These are phyloP conservation scores for Aegilops longissima DNA, from an alignment of 176 grass and related monocot species.

Conservation along the genomic window DNA sequence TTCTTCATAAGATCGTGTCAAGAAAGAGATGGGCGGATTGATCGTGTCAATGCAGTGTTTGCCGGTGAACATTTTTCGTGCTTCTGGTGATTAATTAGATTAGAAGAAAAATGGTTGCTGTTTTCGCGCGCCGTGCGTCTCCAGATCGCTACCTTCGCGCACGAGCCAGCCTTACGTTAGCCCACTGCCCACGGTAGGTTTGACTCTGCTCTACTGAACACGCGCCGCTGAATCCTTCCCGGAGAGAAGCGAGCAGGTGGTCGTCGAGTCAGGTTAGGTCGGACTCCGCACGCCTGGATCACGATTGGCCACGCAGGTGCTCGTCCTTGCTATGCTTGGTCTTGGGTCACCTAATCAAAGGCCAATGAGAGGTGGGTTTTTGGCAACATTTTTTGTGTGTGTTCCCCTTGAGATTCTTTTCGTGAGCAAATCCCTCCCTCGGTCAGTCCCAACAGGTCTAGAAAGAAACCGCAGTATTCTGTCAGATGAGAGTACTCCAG, in stretches of 20 bases:
- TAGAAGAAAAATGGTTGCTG: neutral
- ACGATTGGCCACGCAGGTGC: neutral
- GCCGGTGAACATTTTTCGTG: neutral
- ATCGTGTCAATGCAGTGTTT: neutral
- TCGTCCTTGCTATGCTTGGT: neutral
- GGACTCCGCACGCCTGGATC: conserved; percentile 23
- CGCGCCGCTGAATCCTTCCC: neutral
- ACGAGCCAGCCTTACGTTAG: neutral
- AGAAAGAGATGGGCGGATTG: neutral
- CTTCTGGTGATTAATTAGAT: neutral
- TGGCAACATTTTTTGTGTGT: neutral
- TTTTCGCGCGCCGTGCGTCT: neutral
- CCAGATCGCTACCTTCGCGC: neutral
- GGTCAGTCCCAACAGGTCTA: neutral
- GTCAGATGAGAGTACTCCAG: neutral
- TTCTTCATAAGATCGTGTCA: neutral
- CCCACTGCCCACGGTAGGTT: conserved; percentile 20
- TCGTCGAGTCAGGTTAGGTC: conserved; percentile 35
- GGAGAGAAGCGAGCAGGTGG: neutral
- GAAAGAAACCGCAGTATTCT: neutral
- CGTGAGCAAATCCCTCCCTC: neutral
- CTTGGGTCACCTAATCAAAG: conserved; percentile 32
- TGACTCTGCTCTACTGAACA: conserved; percentile 21
- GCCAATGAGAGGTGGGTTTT: neutral
- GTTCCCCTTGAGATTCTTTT: conserved; percentile 28